Conservation (phyloP, 768 basidiomycete species). For the Hypsizygus marmoreus region DNA sequence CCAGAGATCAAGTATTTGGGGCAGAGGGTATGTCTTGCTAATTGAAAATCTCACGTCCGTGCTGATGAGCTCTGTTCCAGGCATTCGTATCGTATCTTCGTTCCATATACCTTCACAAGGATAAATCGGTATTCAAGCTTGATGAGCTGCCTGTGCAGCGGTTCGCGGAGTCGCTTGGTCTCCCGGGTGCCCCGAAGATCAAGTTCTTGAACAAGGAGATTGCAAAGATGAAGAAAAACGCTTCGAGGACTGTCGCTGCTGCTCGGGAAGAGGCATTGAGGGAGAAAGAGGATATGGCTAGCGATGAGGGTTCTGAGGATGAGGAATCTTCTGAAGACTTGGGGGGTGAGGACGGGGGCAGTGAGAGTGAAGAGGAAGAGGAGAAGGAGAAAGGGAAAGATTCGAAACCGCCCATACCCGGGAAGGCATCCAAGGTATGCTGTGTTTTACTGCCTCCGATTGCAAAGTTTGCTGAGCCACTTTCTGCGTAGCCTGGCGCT, state of each 20-base stretch:
- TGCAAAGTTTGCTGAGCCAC: neutral
- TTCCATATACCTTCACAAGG: conserved; percentile 89
- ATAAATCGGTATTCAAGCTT: conserved; percentile 91
- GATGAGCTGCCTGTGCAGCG: conserved; percentile 78
- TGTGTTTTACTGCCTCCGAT: neutral
- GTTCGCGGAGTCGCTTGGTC: conserved; percentile 87
- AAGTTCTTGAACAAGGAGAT: conserved; percentile 75
- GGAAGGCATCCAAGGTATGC: conserved; percentile 45
- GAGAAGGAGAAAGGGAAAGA: conserved; percentile 21
- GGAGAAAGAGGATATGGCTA: conserved; percentile 13
- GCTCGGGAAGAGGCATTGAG: conserved; percentile 30
- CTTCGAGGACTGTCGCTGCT: conserved; percentile 42
- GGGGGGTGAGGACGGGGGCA: conserved; percentile 22
- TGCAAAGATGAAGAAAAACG: conserved; percentile 79
- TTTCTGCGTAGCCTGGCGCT: conserved; percentile 27
- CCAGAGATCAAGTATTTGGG: conserved; percentile 97
- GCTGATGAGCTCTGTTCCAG: conserved; percentile 38
- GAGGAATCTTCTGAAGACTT: conserved; percentile 12
- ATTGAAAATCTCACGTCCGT: neutral
- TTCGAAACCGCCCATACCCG: neutral
- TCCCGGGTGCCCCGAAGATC: conserved; percentile 95
- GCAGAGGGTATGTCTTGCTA: conserved; percentile 66
- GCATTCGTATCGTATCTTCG: conserved; percentile 96
- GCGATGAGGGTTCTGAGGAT: conserved; percentile 10
- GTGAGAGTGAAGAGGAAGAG: conserved; percentile 27